A percentile compares a stretch with the other conserved stretches of the same genome.
Conservation (phyloP, 345 rosid genomes). For the Rhizophora apiculata region DNA sequence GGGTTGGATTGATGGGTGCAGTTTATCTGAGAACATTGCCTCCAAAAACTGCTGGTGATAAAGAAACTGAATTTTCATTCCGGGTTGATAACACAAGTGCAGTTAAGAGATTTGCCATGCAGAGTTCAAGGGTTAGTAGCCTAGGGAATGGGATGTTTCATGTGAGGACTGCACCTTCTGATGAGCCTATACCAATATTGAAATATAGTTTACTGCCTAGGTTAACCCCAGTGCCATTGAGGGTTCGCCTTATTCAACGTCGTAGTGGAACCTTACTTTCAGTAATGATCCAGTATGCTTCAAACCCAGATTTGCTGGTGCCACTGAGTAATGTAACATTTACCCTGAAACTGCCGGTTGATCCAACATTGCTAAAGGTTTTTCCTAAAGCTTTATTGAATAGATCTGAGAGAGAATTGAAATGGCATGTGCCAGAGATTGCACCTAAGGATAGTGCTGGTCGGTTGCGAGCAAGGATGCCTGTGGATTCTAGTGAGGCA, state of each 20-base stretch:
- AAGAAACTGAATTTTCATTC: slow-evolving; percentile 91
- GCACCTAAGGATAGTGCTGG: slow-evolving; percentile 71
- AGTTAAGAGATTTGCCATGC: slow-evolving; percentile 75
- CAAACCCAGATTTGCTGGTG: slow-evolving; percentile 67
- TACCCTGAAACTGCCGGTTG: slow-evolving; percentile 83
- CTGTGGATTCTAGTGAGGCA: slow-evolving; percentile 63
- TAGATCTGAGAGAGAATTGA: slow-evolving; percentile 80
- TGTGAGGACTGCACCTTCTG: slow-evolving; percentile 82
- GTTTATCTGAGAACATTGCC: slow-evolving; percentile 84
- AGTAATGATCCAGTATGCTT: slow-evolving; percentile 91
- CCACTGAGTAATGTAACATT: slow-evolving; percentile 75
- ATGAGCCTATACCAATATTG: slow-evolving; percentile 83
- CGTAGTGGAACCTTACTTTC: slow-evolving; percentile 91
- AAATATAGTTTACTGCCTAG: slow-evolving; percentile 87
- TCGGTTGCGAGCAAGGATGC: slow-evolving; percentile 80
- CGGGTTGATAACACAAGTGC: slow-evolving; percentile 67
- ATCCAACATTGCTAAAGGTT: slow-evolving; percentile 90
- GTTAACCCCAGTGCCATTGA: slow-evolving; percentile 79
- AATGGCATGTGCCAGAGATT: slow-evolving; percentile 87
- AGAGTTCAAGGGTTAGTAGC: slow-evolving; percentile 72
- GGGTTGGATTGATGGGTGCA: slow-evolving; percentile 91
- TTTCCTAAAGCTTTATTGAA: slow-evolving; percentile 87
- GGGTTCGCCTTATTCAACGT: slow-evolving; percentile 80
- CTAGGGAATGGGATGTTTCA: slow-evolving; percentile 87
- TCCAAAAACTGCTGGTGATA: slow-evolving; percentile 61